Percentiles rank a stretch among this genome's conserved stretches.
Conservation (phyloP, 371 early-diverging fungal species). For the Mortierella sp. region DNA sequence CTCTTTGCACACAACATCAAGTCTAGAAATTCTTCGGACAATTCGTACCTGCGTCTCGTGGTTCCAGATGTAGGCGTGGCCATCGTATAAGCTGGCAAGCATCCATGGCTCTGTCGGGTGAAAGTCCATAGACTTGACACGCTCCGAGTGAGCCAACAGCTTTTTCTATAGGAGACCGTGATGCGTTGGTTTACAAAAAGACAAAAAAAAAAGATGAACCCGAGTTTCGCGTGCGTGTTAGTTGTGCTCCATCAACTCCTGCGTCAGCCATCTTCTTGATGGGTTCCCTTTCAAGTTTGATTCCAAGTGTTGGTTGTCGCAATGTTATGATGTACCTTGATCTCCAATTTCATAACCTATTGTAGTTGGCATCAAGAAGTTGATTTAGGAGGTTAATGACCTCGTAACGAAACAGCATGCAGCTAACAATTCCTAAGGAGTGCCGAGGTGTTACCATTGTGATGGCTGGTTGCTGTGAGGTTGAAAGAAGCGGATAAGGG, state of each 20-base stretch:
- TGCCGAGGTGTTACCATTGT: not conserved
- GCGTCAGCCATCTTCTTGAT: not conserved
- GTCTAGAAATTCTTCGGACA: too few species aligned
- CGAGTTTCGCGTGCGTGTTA: not conserved
- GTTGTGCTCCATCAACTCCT: not conserved
- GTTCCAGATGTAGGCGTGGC: constrained; percentile 98
- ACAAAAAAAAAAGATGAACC: not conserved
- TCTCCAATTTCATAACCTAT: constrained; percentile 59
- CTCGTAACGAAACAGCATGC: not conserved
- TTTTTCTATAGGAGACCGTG: constrained; percentile 65
- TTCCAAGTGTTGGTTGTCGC: not conserved
- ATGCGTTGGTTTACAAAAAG: not conserved
- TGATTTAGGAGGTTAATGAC: not conserved
- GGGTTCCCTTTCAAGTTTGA: not conserved
- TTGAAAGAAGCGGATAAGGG: not conserved
- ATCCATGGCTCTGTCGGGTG: constrained; percentile 99
- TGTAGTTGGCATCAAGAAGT: not conserved
- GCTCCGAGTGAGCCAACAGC: constrained; percentile 90
- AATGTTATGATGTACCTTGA: constrained; percentile 45
- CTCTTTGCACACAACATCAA: not conserved
- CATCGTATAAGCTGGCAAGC: constrained; percentile 97
- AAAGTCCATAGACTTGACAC: constrained; percentile 98
- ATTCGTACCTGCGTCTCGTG: constrained; percentile 94
- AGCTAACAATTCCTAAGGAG: not conserved
- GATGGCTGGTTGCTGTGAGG: not conserved